Evolutionary conservation across 306 rosid genomes (phyloP), one percentile per base, ranked within the genome.

Genomic region (Hippophae rhamnoides): DNA sequence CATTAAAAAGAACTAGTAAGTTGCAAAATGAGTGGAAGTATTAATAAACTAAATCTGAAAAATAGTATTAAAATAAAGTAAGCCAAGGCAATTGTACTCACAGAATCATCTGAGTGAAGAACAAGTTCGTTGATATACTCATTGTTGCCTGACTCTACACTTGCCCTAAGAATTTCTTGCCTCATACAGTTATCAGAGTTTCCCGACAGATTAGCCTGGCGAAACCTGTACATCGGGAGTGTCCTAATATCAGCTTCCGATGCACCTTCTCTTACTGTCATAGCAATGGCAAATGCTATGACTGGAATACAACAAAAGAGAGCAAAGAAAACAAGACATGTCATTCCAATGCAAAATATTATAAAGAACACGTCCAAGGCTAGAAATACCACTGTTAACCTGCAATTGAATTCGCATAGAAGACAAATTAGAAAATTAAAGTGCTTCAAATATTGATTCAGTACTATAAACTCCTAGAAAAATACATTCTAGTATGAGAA

Each of bases 381-480:
- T 31, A 88, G 86, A 74, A 82, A 88, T 61, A 88, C 89, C 62
- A 88, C 89, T 9, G 96, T 88, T 67, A 88, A 72, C 96, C 96
- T 88, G 94, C 87, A 70, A 56, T 52, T 67, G 55, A 14, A 10
- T 10, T 13, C 2, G 41, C 8, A 12, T 43, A 9, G 10, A 41
- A 42, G 7, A 4, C 48, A 57, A 3, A 23, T 12, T 7, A 67
- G 13, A 48, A 48, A 10, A 12, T 48, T 8, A 48, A 12, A 48
- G 7, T 2, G 23, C 23, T 18, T 18, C 23, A 18, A 18, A 18
- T 18, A 18, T 18, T 18, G 23, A 18, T 18, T 18, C 23, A 18
- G 1, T 18, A 18, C 23, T 18, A 18, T 1, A 18, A 18, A 18
- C 23, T 18, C 23, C 23, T 18, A 18, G 23, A 1, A 18, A 18